Conservation (phyloP, 805 yeast genomes). For the Nakazawaea ernobii region DNA sequence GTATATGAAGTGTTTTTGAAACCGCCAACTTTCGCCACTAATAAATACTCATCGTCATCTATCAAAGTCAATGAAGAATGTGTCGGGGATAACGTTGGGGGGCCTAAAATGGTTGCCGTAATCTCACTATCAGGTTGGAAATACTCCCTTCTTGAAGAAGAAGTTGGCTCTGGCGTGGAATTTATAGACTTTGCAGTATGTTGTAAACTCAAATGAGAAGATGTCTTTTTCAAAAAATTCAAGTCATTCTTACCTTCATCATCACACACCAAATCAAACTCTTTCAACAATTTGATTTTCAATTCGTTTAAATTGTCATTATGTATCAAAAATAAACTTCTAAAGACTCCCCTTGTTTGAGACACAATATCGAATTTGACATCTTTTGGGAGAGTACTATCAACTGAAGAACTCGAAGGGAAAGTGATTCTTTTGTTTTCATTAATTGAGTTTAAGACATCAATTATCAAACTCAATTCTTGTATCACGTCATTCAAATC, state of each 20-base stretch:
- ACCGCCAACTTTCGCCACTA: constrained; percentile 9
- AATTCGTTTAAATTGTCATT: constrained; percentile 53
- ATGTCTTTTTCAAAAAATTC: constrained; percentile 1
- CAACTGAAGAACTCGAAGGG: constrained; percentile 4
- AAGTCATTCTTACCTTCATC: constrained; percentile 17
- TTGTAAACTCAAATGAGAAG: constrained; percentile 5
- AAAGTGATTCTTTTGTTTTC: not conserved
- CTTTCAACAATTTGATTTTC: constrained; percentile 38
- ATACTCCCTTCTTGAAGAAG: not conserved
- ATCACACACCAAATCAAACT: constrained; percentile 31
- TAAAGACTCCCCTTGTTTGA: constrained; percentile 28
- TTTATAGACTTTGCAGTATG: not conserved
- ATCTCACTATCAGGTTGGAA: constrained; percentile 4
- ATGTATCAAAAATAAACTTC: constrained; percentile 49
- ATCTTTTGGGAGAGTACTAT: constrained; percentile 11
- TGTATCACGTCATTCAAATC: constrained; percentile 58
- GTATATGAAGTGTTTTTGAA: constrained; percentile 7
- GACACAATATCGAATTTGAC: constrained; percentile 30
- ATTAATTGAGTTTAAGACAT: constrained; percentile 27
- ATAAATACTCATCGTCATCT: not conserved
- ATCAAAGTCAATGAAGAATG: not conserved
- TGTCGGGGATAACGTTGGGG: not conserved
- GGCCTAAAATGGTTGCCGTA: not conserved
- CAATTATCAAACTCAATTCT: constrained; percentile 51
- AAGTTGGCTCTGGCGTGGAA: not conserved